phyloP scores from a whole-genome alignment of 352 stramenopile species.

The Pythium oligandrum region DNA sequence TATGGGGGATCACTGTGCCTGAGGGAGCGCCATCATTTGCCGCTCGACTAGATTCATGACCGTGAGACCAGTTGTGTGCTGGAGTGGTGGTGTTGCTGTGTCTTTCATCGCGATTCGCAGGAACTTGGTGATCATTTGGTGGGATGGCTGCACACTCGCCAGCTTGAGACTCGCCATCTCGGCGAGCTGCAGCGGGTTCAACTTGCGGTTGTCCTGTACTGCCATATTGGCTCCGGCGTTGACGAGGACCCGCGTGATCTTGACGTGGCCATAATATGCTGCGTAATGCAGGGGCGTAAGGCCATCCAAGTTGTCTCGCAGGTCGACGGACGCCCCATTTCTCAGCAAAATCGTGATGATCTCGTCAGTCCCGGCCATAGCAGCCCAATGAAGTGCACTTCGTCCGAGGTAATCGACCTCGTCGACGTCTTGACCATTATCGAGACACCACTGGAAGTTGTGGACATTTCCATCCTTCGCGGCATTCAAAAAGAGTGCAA shows the following conservation, averaged over 20 bases:
- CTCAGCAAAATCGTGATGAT: slow-evolving; percentile 53
- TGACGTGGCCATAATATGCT: slow-evolving; percentile 71
- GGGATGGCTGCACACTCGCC: slow-evolving; percentile 71
- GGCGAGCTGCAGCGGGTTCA: slow-evolving; percentile 65
- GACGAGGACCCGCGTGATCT: slow-evolving; percentile 57
- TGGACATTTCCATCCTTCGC: slow-evolving; percentile 36
- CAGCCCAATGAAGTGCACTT: slow-evolving; percentile 63
- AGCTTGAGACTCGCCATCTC: slow-evolving; percentile 76
- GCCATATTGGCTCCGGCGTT: slow-evolving; percentile 47
- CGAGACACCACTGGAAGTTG: slow-evolving; percentile 53
- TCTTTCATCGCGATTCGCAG: slow-evolving; percentile 76
- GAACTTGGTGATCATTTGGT: slow-evolving; percentile 84
- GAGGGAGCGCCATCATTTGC: slow-evolving; percentile 46
- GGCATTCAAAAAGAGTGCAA: slow-evolving; percentile 61
- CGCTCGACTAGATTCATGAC: slow-evolving; percentile 59
- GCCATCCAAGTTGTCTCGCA: slow-evolving; percentile 47
- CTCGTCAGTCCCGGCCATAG: slow-evolving; percentile 50
- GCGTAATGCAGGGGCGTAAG: slow-evolving; percentile 71
- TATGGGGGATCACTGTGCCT: slow-evolving; percentile 3
- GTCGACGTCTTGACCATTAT: slow-evolving; percentile 52
- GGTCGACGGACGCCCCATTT: slow-evolving; percentile 61
- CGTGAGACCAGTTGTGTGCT: slow-evolving; percentile 70
- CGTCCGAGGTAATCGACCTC: slow-evolving; percentile 60
- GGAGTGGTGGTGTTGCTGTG: slow-evolving; percentile 60
- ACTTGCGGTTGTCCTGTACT: slow-evolving; percentile 44